A percentile compares a stretch with the other conserved stretches of the same genome.
These are phyloP conservation scores for Lactarius quietus DNA, from an alignment of 768 basidiomycete species.

Conservation along the genomic window DNA sequence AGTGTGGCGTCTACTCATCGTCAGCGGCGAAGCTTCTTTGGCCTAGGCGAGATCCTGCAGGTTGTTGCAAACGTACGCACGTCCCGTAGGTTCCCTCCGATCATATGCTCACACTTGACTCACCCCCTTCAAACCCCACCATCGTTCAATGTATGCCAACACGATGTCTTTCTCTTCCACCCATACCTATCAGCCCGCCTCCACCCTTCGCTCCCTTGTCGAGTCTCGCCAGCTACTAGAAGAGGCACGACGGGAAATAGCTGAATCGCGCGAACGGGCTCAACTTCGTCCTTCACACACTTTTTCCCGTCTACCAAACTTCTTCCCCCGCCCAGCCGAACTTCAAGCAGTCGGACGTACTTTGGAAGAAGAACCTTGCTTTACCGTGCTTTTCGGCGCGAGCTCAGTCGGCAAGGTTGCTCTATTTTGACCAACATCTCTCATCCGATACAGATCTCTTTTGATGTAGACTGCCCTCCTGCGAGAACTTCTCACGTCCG, in stretches of 20 bases:
- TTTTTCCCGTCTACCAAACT: slow-evolving; percentile 71
- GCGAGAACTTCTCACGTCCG: slow-evolving; percentile 66
- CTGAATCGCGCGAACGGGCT: slow-evolving; percentile 60
- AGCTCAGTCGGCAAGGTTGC: slow-evolving; percentile 76
- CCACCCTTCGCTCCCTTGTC: slow-evolving; percentile 73
- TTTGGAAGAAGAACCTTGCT: slow-evolving; percentile 68
- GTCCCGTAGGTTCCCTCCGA: slow-evolving; percentile 15
- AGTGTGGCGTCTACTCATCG: slow-evolving; percentile 42
- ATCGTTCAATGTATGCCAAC: slow-evolving; percentile 8
- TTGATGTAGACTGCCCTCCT: slow-evolving; percentile 63
- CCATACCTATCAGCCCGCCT: slow-evolving; percentile 53
- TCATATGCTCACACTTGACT: slow-evolving; percentile 19
- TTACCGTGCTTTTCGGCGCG: slow-evolving; percentile 77
- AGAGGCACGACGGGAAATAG: slow-evolving; percentile 72
- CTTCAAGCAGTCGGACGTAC: slow-evolving; percentile 59
- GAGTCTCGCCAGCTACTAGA: slow-evolving; percentile 75
- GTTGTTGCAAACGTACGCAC: slow-evolving; percentile 67
- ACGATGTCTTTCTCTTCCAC: slow-evolving; percentile 25
- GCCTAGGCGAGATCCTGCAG: slow-evolving; percentile 72
- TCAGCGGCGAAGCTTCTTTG: slow-evolving; percentile 71
- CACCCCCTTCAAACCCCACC: slow-evolving; percentile 22
- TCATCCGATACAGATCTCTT: slow-evolving; percentile 1
- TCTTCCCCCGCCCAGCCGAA: slow-evolving; percentile 67
- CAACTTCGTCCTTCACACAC: slow-evolving; percentile 72
- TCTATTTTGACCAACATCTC: too few species aligned